Conservation (phyloP, 306 rosid species). For the Hippophae rhamnoides region DNA sequence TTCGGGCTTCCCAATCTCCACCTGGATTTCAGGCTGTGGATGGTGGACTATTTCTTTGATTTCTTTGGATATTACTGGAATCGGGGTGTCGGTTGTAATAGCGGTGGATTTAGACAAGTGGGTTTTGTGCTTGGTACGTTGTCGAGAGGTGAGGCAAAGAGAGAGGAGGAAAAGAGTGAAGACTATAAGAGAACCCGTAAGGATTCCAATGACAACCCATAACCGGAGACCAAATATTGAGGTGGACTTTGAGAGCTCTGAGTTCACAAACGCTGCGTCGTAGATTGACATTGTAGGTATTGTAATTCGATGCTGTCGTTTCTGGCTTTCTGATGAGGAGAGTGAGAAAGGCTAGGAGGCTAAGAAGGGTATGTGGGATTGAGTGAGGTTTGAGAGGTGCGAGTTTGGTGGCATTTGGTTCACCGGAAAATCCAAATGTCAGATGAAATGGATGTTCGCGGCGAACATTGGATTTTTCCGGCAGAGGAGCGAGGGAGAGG, state of each 20-base stretch:
- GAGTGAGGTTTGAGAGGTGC: neutral
- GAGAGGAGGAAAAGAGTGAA: constrained; percentile 74
- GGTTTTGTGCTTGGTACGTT: constrained; percentile 23
- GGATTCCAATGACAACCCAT: constrained; percentile 92
- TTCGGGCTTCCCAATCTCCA: constrained; percentile 63
- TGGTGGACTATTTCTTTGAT: constrained; percentile 65
- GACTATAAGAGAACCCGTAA: constrained; percentile 69
- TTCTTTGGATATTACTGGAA: constrained; percentile 63
- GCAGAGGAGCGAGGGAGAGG: constrained; percentile 10
- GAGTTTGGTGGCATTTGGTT: constrained; percentile 17
- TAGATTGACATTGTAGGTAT: constrained; percentile 51
- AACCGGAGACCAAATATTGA: constrained; percentile 84
- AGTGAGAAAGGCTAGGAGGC: neutral
- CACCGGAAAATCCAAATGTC: constrained; percentile 5
- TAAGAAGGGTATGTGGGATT: neutral
- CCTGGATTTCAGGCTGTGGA: constrained; percentile 48
- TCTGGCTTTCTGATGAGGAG: neutral
- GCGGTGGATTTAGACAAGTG: constrained; percentile 12
- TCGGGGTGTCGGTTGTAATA: constrained; percentile 4
- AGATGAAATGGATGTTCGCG: neutral
- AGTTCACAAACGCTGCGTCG: constrained; percentile 67
- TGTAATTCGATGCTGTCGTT: neutral
- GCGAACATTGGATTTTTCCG: neutral
- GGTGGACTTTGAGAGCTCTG: constrained; percentile 69
- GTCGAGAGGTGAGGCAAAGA: constrained; percentile 84